Percentiles rank a stretch among this genome's conserved stretches.
Conservation (phyloP, 2,329 filamentous ascomycete species). For the Arthrobotrys iridis region DNA sequence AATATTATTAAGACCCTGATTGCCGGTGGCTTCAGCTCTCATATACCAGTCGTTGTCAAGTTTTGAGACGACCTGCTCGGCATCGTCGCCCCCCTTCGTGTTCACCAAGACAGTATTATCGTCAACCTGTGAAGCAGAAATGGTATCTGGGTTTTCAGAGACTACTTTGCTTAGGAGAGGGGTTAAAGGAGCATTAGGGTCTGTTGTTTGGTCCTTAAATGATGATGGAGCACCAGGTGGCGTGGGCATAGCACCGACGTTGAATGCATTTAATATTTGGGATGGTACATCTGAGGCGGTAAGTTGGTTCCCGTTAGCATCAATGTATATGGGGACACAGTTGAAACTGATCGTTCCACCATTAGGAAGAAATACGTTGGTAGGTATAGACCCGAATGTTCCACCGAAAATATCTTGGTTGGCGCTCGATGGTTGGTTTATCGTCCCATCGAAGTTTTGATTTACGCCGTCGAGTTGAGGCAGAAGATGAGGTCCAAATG, state of each 20-base stretch:
- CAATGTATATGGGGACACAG: constrained; percentile 44
- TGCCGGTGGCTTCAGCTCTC: constrained; percentile 12
- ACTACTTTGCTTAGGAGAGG: constrained; percentile 30
- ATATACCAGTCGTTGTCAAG: constrained; percentile 12
- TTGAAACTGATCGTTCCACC: constrained; percentile 38
- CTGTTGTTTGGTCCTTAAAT: background rate
- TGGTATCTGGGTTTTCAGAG: background rate
- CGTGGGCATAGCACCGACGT: constrained; percentile 2
- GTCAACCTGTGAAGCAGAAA: constrained; percentile 19
- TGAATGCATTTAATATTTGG: constrained; percentile 17
- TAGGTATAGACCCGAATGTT: background rate
- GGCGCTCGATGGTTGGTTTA: background rate
- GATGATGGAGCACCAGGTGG: background rate
- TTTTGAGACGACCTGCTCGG: background rate
- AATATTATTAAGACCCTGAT: background rate
- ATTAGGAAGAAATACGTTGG: constrained; percentile 5
- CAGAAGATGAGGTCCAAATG: background rate
- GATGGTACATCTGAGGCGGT: constrained; percentile 9
- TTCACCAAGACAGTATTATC: constrained; percentile 20
- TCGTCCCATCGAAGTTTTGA: background rate
- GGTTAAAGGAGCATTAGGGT: background rate
- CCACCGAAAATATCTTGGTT: background rate
- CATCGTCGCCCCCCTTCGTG: constrained; percentile 2
- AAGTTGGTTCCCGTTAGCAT: constrained; percentile 22
- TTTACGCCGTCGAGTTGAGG: background rate